Evolutionary conservation across 352 stramenopile species (phyloP), one percentile per base, ranked within the genome.

Genomic region (Globisporangium parvum): DNA sequence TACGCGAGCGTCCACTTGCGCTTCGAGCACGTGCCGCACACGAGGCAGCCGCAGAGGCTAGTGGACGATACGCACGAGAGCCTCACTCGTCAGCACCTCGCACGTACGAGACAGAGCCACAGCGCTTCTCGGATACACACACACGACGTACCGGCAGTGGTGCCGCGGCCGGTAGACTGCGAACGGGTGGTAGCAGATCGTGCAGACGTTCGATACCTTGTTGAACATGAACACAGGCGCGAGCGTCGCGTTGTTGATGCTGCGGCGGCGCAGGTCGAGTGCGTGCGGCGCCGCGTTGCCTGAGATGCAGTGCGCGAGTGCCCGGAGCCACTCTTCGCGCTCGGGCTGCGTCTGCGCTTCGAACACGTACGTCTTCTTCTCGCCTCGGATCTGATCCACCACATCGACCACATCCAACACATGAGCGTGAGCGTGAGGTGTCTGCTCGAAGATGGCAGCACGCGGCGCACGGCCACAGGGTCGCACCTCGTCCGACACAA

Each of bases 221-320:
- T 91, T 76, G 51, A 91, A 93, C 71, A 93, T 88, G 60, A 91
- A 87, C 64, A 94, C 87, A n/a, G 85, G 81, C 18, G 84, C 85
- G 46, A 89, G 67, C 39, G 74, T 82, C 52, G 85, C 73, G 60
- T 75, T 80, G 60, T 86, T 88, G 60, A 94, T 67, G 46, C 78
- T 87, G 3, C 73, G 68, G 24, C 84, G 79, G 9, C 77, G 75
- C 66, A 92, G 67, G 47, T 83, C 79, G 5, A 75, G 42, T 45
- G 71, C 67, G 39, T 68, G 66, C 0, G 70, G 52, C 46, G 77
- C 57, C 24, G 69, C 62, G 33, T 65, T 78, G 20, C 82, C 79
- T 15, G 71, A 75, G 55, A 88, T 89, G 55, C 85, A 91, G 57
- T 93, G 85, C 21, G 69, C 73, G 35, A 94, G 57, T 17, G 85